Evolutionary conservation across 257 asterid species (phyloP), one percentile per base, ranked within the genome.

Genomic region (Plantago major): DNA sequence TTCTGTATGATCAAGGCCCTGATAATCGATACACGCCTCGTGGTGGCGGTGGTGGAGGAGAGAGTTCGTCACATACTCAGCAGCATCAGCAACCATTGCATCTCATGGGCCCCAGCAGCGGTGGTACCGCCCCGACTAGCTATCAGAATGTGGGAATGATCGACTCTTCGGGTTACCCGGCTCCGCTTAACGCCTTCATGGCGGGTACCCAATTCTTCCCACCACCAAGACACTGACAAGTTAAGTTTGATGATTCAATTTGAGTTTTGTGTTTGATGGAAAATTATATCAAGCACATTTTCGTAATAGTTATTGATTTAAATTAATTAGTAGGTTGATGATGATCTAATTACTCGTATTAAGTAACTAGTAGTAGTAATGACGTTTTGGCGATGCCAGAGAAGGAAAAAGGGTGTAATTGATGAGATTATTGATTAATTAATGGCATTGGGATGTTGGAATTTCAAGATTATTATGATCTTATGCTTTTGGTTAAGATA

Each of bases 1-100:
- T 86, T 68, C 72, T 86, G 15, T 86, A 86, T 58, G 95, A 86
- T 76, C 92, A 84, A 78, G 92, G 95, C 18, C 79, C 70, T 2
- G 92, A 81, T 12, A 66, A 40, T 56, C 85, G 84, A 47, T 70
- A 76, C 54, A 22, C 26, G 2, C 42, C 63, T 33, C 40, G 40
- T 14, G 58, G 63, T 17, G 65, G 40, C 11, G 58, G 63, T 17
- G 65, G 49, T 54, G 83, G 84, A 6, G 83, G 84, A 4, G 80
- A 73, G 52, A 40, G 66, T 58, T 72, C 83, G 19, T 52, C 72
- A 74, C 55, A 18, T 46, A 67, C 16, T 0, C 62, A 57, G 38
- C 76, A 73, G 1, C 40, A 33, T 5, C 77, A 60, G 12, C 84
- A 72, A 22, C 77, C 79, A 4, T 77, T 73, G 11, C 78, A 78